A percentile compares a stretch with the other conserved stretches of the same genome.
phyloP scores from a whole-genome alignment of 176 grass and related monocot species.

The Miscanthus lutarioriparius region DNA sequence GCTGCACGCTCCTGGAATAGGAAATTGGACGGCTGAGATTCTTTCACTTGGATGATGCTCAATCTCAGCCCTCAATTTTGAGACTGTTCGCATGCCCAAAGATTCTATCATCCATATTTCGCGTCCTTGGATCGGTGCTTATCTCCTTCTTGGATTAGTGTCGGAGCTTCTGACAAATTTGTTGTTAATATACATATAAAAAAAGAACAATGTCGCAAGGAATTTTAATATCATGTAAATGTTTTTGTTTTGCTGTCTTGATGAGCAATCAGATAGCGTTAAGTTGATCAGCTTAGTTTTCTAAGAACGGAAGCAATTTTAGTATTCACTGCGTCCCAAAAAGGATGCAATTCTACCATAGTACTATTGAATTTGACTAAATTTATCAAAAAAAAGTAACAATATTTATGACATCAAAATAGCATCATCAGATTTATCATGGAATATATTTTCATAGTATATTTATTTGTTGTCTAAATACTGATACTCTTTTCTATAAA shows the following conservation, averaged over 20 bases:
- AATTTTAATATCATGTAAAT: not conserved
- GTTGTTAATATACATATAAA: not conserved
- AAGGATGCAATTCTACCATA: not conserved
- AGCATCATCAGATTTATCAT: not conserved
- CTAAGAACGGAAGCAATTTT: not conserved
- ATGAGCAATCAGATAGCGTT: not conserved
- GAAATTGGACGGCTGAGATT: slow-evolving; percentile 23
- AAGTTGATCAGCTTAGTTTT: not conserved
- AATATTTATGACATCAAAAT: not conserved
- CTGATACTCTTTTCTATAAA: not conserved
- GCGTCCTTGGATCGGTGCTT: not conserved
- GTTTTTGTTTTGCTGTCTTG: not conserved
- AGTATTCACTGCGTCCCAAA: not conserved
- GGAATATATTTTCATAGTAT: not conserved
- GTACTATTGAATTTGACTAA: not conserved
- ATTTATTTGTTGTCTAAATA: not conserved
- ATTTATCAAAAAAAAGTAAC: not conserved
- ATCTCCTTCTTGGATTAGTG: not conserved
- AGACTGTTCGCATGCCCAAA: not conserved
- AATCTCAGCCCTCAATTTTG: not conserved
- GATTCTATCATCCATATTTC: not conserved
- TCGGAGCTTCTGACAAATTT: not conserved
- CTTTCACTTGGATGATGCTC: not conserved
- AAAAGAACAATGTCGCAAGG: not conserved
- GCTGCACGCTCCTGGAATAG: not conserved